Percentiles rank a stretch among this genome's conserved stretches.
Conservation (phyloP, 768 basidiomycete species). For the Suillus bovinus region DNA sequence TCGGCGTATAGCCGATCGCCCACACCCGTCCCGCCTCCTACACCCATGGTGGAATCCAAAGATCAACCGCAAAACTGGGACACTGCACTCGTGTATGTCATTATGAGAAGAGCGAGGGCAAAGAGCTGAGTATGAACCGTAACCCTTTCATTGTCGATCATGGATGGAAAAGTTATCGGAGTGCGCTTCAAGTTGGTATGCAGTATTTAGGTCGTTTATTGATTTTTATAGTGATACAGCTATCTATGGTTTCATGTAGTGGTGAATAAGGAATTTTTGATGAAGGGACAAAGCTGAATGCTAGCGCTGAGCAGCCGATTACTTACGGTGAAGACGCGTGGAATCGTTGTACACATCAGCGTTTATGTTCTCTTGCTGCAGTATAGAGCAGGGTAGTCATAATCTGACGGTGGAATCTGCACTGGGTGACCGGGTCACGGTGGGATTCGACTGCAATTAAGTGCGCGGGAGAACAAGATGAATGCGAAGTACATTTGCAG, state of each 20-base stretch:
- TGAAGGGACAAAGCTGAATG: not conserved
- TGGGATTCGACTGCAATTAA: too few relatives aligned
- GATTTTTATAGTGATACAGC: not conserved
- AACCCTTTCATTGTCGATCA: not conserved
- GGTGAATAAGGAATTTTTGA: not conserved
- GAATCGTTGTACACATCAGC: too few relatives aligned
- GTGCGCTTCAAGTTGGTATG: not conserved
- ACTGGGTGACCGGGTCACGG: too few relatives aligned
- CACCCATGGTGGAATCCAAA: not conserved
- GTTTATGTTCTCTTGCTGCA: too few relatives aligned
- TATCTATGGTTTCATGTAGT: not conserved
- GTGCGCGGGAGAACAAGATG: too few relatives aligned
- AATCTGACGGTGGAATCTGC: too few relatives aligned
- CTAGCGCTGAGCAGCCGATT: not conserved
- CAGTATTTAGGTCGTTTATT: conserved; percentile 8
- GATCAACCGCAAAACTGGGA: conserved; percentile 32
- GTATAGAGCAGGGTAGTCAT: too few relatives aligned
- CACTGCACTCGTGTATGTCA: conserved; percentile 22
- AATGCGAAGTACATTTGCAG: too few relatives aligned
- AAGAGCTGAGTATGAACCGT: not conserved
- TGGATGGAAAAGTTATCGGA: not conserved
- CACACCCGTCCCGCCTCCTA: conserved; percentile 16
- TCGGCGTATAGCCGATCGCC: conserved; percentile 12
- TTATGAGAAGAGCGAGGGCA: not conserved
- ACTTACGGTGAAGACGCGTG: too few relatives aligned